Evolutionary conservation across 2,329 filamentous ascomycete genomes (phyloP).

Genomic region (Scolecobasidium constrictum): DNA sequence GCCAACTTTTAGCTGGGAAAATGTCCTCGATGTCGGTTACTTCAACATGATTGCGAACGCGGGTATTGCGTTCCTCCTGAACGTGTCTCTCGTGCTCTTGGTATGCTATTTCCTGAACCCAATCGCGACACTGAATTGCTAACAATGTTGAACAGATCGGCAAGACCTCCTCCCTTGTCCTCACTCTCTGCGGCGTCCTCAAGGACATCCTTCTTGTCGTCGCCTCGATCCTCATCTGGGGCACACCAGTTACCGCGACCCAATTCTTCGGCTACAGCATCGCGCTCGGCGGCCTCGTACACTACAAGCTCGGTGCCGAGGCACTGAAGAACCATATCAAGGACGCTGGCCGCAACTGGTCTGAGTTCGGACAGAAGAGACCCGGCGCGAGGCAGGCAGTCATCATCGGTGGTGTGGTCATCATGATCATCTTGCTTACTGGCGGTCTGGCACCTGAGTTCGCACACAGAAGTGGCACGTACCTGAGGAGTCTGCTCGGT

Average conservation of each 20-base stretch:
- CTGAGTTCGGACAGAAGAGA: constrained; percentile 4
- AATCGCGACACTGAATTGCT: not conserved
- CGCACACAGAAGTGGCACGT: not conserved
- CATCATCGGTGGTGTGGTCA: not conserved
- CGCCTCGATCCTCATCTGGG: constrained; percentile 15
- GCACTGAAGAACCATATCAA: constrained; percentile 47
- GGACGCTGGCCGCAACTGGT: not conserved
- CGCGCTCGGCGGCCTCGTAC: constrained; percentile 55
- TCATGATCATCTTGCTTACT: constrained; percentile 1
- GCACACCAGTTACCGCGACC: constrained; percentile 13
- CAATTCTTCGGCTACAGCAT: constrained; percentile 35
- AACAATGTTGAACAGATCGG: constrained; percentile 12
- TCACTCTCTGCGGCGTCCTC: constrained; percentile 15
- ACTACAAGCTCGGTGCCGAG: constrained; percentile 63
- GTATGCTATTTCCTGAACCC: constrained; percentile 9
- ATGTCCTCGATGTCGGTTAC: constrained; percentile 13
- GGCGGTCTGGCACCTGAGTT: constrained; percentile 5
- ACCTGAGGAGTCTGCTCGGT: not conserved
- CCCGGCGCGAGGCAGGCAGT: constrained; percentile 3
- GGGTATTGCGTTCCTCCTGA: constrained; percentile 13
- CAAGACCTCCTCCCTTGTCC: constrained; percentile 16
- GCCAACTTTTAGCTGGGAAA: constrained; percentile 11
- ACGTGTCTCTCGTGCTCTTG: constrained; percentile 14
- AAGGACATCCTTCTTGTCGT: constrained; percentile 17
- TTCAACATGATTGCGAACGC: constrained; percentile 13